Evolutionary conservation across 371 early-diverging fungal genomes (phyloP), one percentile per base, ranked within the genome.

Genomic region (Circinella minor): DNA sequence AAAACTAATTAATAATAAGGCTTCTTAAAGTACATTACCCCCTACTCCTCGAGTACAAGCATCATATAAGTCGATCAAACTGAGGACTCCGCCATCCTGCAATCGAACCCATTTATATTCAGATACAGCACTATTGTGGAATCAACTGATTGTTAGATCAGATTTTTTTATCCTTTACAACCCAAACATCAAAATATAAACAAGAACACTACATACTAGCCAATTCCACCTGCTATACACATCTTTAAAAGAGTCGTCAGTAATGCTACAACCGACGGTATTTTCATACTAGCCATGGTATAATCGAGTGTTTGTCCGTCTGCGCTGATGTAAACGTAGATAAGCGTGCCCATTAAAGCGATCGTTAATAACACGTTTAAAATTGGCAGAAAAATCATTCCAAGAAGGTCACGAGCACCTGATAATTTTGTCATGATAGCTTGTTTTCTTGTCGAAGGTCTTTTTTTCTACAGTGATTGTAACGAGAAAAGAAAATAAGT

Each of bases 61-160:
- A 65, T 78, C 79, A 39, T 78, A 76, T 0, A 78, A 7, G 20
- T 78, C 76, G 11, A 74, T 47, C 47, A 73, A 34, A 10, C 76
- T 68, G 38, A 78, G 37, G 36, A 59, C 18, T 18, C 68, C 66
- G 14, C 79, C 79, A 17, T 72, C 61, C 55, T 51, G 60, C n/a
- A 78, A 60, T 9, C 59, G 57, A 13, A 74, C 68, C 79, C 79
- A 78, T 55, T 78, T 78, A 37, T 74, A 74, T 18, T 78, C 79
- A 10, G 79, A 67, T 17, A 78, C 20, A 37, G 74, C 76, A 36
- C 79, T 78, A 39, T 63, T 17, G 27, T 27, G 2, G 27, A 48
- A 62, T 43, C 11, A 43, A 49, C 11, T 15, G 36, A 20, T 3
- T 57, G 34, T 57, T n/a, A 27, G 57, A 57, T 57, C 57, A 57